phyloP scores from a whole-genome alignment of 352 stramenopile species.

The Phytophthora citrophthora region DNA sequence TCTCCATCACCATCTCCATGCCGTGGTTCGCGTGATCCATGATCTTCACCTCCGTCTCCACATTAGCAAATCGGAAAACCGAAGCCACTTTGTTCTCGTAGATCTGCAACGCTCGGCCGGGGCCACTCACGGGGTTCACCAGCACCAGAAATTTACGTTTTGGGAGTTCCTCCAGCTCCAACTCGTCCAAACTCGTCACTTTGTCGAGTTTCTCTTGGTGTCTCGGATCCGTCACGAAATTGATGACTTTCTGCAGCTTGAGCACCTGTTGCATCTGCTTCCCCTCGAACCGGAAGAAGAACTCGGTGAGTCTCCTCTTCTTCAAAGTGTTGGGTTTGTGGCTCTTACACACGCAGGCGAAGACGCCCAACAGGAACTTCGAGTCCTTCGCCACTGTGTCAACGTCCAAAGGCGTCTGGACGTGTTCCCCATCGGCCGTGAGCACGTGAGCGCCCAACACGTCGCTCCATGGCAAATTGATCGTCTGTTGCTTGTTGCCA shows the following conservation, averaged over 20 bases:
- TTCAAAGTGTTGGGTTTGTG: constrained; percentile 37
- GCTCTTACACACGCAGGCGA: constrained; percentile 44
- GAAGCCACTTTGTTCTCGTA: constrained; percentile 63
- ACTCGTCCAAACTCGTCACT: constrained; percentile 35
- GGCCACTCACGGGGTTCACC: constrained; percentile 76
- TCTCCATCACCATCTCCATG: constrained; percentile 53
- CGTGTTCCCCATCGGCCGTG: constrained; percentile 46
- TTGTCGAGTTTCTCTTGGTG: constrained; percentile 28
- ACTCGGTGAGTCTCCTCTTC: constrained; percentile 49
- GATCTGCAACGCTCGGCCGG: constrained; percentile 52
- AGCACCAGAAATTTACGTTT: constrained; percentile 64
- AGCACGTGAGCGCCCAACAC: constrained; percentile 65
- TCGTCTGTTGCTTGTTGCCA: constrained; percentile 7
- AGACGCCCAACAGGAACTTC: constrained; percentile 55
- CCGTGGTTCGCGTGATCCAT: constrained; percentile 59
- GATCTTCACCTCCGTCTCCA: constrained; percentile 52
- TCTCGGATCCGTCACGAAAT: constrained; percentile 62
- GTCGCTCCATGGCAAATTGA: constrained; percentile 51
- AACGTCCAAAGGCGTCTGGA: constrained; percentile 29
- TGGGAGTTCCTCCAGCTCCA: constrained; percentile 26
- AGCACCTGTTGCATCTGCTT: constrained; percentile 43
- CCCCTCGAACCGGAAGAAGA: constrained; percentile 56
- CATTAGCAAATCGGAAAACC: constrained; percentile 58
- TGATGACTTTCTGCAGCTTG: constrained; percentile 43
- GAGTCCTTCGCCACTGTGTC: constrained; percentile 3